Evolutionary conservation across 768 basidiomycete species (phyloP).

Genomic region (Termitomyces sp.): DNA sequence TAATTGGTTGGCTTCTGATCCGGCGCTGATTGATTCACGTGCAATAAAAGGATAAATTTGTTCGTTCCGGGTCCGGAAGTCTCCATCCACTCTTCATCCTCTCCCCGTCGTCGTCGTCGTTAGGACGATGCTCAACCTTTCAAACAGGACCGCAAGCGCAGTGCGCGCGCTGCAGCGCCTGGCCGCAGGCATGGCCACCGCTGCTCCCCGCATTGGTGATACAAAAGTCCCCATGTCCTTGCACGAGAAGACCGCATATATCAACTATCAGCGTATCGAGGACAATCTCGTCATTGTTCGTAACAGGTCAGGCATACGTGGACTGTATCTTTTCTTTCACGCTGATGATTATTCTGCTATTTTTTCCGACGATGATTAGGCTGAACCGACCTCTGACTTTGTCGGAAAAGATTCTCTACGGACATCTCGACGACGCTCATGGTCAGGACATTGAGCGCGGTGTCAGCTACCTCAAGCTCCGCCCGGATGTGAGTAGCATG

Average conservation of each 20-base stretch:
- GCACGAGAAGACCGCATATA: slow-evolving; percentile 76
- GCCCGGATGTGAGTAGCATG: slow-evolving; percentile 79
- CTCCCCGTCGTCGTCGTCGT: slow-evolving; percentile 24
- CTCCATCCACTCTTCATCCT: slow-evolving; percentile 22
- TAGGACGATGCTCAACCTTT: slow-evolving; percentile 59
- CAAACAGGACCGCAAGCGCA: slow-evolving; percentile 48
- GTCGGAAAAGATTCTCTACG: slow-evolving; percentile 97
- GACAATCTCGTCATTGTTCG: slow-evolving; percentile 91
- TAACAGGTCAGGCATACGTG: slow-evolving; percentile 48
- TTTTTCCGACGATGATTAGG: slow-evolving; percentile 33
- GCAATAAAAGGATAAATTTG: slow-evolving; percentile 34
- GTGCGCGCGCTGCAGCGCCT: slow-evolving; percentile 47
- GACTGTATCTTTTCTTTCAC: not conserved
- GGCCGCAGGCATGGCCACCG: slow-evolving; percentile 77
- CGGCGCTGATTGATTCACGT: slow-evolving; percentile 31
- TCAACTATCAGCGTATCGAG: slow-evolving; percentile 97
- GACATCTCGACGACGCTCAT: slow-evolving; percentile 93
- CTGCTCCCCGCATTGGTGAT: slow-evolving; percentile 75
- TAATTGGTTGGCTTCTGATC: slow-evolving; percentile 27
- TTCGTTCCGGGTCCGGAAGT: slow-evolving; percentile 29
- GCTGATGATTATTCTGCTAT: slow-evolving; percentile 2
- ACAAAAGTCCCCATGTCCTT: slow-evolving; percentile 88
- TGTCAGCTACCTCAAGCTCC: slow-evolving; percentile 92
- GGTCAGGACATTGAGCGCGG: slow-evolving; percentile 90
- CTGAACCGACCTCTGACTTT: slow-evolving; percentile 86